phyloP scores from a whole-genome alignment of 768 basidiomycete species.

The Auriscalpium orientale region DNA sequence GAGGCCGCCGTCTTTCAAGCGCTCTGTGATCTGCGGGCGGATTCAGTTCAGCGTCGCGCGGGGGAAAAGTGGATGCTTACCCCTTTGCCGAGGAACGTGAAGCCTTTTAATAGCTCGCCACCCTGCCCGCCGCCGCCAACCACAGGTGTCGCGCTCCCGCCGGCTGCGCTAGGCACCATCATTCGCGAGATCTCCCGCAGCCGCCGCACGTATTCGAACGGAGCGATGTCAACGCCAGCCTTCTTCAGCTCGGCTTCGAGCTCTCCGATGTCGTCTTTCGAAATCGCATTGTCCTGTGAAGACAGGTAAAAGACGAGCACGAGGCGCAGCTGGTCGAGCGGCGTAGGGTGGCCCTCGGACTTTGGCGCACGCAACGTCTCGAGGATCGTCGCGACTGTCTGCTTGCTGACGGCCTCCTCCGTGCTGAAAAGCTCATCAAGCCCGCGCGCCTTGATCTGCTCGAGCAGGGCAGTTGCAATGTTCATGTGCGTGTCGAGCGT shows the following conservation, averaged over 20 bases:
- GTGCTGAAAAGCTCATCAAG: slow-evolving; percentile 96
- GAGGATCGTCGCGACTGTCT: slow-evolving; percentile 76
- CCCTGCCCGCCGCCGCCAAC: slow-evolving; percentile 55
- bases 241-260: slow-evolving; percentile 82
- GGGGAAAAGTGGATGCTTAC: slow-evolving; percentile 35
- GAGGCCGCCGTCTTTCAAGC: slow-evolving; percentile 90
- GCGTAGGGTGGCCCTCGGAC: slow-evolving; percentile 55
- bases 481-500: slow-evolving; percentile 99
- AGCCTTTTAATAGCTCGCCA: slow-evolving; percentile 88
- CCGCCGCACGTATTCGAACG: slow-evolving; percentile 90
- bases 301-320: slow-evolving; percentile 95
- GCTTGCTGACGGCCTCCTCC: slow-evolving; percentile 81
- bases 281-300: slow-evolving; percentile 66
- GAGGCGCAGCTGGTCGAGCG: slow-evolving; percentile 85
- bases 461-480: slow-evolving; percentile 90
- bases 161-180: slow-evolving; percentile 62
- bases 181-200: slow-evolving; percentile 89
- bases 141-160: slow-evolving; percentile 59
- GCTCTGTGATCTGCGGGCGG: slow-evolving; percentile 70
- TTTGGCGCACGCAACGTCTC: slow-evolving; percentile 77
- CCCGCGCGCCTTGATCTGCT: slow-evolving; percentile 91
- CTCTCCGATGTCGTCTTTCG: slow-evolving; percentile 84
- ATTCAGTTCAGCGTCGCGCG: neutral
- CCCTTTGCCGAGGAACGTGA: slow-evolving; percentile 84
- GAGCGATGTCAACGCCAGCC: slow-evolving; percentile 68